Evolutionary conservation across 345 rosid genomes (phyloP), one percentile per base, ranked within the genome.

Genomic region (Physaria fendleri): DNA sequence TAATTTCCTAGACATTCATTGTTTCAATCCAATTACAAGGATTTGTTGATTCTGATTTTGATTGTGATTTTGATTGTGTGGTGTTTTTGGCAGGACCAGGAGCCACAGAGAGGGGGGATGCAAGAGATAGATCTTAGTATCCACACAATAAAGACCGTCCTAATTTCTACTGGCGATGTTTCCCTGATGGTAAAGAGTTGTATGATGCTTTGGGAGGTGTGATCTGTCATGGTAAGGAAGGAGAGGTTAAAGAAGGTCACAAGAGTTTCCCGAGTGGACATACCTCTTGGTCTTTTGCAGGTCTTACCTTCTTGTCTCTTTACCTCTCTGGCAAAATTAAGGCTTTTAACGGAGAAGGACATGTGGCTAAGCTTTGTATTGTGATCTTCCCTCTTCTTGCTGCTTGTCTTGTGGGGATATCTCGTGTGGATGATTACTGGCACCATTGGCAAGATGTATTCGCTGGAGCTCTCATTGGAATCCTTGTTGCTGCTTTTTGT

Each of bases 161-260:
- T 11, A 80, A 91, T 78, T 91, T 87, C 81, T 90, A 83, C 61
- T 91, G 96, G 95, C 95, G 98, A 21, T 88, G 98, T 75, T 91
- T 91, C 73, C 98, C 96, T 8, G 95, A 91, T 22, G 98, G 96
- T 18, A 77, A 74, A 40, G 96, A 79, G 61, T 73, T 71, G 0
- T 84, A 60, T 25, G 82, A 87, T 58, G 66, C 35, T 1, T 65
- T 65, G 73, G 97, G 95, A 51, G 77, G 78, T 17, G 97, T 82
- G 29, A 20, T 87, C 2, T 91, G 98, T 41, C 91, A 87, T 38
- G 98, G 96, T 0, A 64, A 74, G 22, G 21, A 14, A 0, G 74
- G 70, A 23, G 87, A 73, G 16, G 45, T 91, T 28, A 85, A 74
- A 66, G 98, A 91, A 76, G 98, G 98, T 16, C 85, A 83, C 40